These are phyloP conservation scores for Sugiyamaella smithiae DNA, from an alignment of 805 yeast genomes.

Conservation along the genomic window DNA sequence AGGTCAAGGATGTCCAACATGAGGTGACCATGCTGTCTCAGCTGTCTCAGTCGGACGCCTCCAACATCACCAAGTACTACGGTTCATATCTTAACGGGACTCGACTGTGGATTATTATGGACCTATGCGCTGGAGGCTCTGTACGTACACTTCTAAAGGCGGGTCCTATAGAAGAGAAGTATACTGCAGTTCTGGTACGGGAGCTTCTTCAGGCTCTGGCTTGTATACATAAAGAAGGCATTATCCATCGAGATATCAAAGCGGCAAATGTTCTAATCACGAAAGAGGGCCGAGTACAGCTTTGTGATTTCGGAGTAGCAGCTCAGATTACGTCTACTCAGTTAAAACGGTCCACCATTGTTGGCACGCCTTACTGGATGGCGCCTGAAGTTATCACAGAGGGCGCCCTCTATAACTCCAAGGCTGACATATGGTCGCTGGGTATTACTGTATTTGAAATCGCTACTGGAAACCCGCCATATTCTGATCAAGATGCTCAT, in stretches of 20 bases:
- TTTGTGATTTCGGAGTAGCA: conserved; percentile 98
- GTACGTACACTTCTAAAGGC: conserved; percentile 80
- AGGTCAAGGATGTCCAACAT: conserved; percentile 89
- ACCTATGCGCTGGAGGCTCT: conserved; percentile 95
- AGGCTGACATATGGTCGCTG: conserved; percentile 96
- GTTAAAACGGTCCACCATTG: conserved; percentile 87
- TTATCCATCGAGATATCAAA: conserved; percentile 93
- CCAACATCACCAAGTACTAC: conserved; percentile 90
- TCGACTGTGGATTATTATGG: conserved; percentile 97
- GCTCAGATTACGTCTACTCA: conserved; percentile 79
- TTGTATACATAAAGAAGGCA: conserved; percentile 82
- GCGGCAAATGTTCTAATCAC: conserved; percentile 92
- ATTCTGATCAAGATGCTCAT: conserved; percentile 90
- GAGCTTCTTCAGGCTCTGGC: conserved; percentile 76
- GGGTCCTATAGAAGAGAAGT: conserved; percentile 82
- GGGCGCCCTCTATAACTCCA: conserved; percentile 49
- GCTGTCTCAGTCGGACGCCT: conserved; percentile 61
- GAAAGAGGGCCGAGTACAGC: conserved; percentile 82
- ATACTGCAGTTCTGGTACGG: conserved; percentile 78
- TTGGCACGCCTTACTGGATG: conserved; percentile 62
- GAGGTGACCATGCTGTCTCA: conserved; percentile 86
- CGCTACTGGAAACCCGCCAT: conserved; percentile 97
- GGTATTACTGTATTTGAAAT: conserved; percentile 94
- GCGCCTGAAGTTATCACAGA: conserved; percentile 47
- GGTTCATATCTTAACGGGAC: conserved; percentile 86